A percentile compares a stretch with the other conserved stretches of the same genome.
Conservation (phyloP, 2,329 filamentous ascomycete species). For the Dothistroma septosporum region DNA sequence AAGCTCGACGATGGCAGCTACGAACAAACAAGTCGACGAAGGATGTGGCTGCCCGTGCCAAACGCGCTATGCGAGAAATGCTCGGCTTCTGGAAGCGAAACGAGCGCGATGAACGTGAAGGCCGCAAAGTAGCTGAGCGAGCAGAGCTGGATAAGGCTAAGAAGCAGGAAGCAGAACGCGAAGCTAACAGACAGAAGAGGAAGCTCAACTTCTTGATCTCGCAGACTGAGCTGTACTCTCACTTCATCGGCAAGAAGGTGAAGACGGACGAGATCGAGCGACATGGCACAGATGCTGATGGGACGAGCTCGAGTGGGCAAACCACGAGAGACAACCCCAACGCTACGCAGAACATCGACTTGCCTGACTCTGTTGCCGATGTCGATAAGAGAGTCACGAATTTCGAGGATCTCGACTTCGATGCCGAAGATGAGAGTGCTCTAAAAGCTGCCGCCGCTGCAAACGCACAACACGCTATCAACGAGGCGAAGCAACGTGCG, state of each 20-base stretch:
- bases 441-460: slow-evolving; percentile 83
- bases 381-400: slow-evolving; percentile 74
- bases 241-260: slow-evolving; percentile 99
- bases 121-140: slow-evolving; percentile 88
- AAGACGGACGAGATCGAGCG: slow-evolving; percentile 93
- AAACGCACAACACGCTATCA: slow-evolving; percentile 92
- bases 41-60: slow-evolving; percentile 91
- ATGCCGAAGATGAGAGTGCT: slow-evolving; percentile 83
- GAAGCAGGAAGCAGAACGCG: slow-evolving; percentile 93
- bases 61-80: slow-evolving; percentile 99
- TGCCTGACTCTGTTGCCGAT: slow-evolving; percentile 47
- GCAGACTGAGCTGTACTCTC: slow-evolving; percentile 96
- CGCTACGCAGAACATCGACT: slow-evolving; percentile 44
- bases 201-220: slow-evolving; percentile 99
- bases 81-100: slow-evolving; percentile 99
- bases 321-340: slow-evolving; percentile 38
- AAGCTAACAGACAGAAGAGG: slow-evolving; percentile 93
- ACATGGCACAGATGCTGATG: slow-evolving; percentile 74
- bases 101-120: slow-evolving; percentile 91
- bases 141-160: slow-evolving; percentile 95
- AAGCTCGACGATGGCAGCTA: slow-evolving; percentile 94
- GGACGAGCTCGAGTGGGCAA: slow-evolving; percentile 54
- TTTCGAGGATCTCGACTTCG: slow-evolving; percentile 92
- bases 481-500: slow-evolving; percentile 89
- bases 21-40: slow-evolving; percentile 98